Conservation (phyloP, 1,284 basidiomycete species). For the Peniophora sp. region DNA sequence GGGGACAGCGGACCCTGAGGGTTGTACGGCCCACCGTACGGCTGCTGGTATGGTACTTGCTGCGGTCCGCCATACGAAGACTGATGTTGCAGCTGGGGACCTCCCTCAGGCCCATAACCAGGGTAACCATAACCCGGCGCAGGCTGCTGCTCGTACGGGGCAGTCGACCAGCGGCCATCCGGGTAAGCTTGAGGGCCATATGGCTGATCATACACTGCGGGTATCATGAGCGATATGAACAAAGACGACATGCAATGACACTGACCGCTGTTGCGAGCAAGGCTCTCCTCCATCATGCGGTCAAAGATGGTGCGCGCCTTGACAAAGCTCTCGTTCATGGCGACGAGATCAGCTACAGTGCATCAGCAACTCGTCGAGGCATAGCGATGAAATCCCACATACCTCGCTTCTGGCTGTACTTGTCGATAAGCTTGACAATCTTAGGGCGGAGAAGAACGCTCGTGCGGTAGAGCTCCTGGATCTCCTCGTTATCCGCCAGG, state of each 20-base stretch:
- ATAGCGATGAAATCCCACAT: conserved; percentile 6
- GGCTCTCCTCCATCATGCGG: conserved; percentile 85
- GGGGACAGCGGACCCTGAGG: too few species aligned
- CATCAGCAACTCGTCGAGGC: conserved; percentile 4
- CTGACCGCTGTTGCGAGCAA: conserved; percentile 67
- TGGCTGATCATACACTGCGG: conserved; percentile 14
- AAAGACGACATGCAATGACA: conserved; percentile 13
- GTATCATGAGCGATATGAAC: conserved; percentile 1
- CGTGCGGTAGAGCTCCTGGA: conserved; percentile 90
- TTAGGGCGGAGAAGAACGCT: conserved; percentile 87
- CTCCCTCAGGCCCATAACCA: conserved; percentile 5
- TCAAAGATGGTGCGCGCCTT: conserved; percentile 80
- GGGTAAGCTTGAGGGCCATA: too few species aligned
- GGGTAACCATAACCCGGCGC: conserved; percentile 1
- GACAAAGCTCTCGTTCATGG: conserved; percentile 87
- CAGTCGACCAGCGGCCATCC: too few species aligned
- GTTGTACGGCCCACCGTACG: background rate
- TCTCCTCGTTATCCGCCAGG: conserved; percentile 90
- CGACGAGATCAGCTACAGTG: conserved; percentile 67
- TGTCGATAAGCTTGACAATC: conserved; percentile 95
- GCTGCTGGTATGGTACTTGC: conserved; percentile 3
- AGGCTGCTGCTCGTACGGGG: background rate
- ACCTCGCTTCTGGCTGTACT: conserved; percentile 94
- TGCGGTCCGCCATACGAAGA: conserved; percentile 10
- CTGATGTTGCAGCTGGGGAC: conserved; percentile 14